Evolutionary conservation across 1,139 yeast species (phyloP), one percentile per base, ranked within the genome.

Genomic region (Magnusiomyces clavatus): DNA sequence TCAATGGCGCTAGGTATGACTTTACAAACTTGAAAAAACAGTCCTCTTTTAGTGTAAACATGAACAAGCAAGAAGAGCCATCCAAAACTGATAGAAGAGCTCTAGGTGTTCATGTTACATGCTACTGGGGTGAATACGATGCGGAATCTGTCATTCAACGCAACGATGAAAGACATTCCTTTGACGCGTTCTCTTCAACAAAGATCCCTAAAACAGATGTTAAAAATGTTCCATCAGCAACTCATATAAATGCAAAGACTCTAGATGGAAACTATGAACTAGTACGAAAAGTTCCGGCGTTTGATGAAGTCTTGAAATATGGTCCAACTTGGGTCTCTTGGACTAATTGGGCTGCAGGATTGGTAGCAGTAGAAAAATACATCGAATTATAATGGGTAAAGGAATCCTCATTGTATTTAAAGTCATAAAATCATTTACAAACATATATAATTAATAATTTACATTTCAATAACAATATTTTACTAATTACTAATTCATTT

Each of bases 81-180:
- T n/a, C 10, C 12, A 37, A 11, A 10, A 48, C 48, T 17, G 54
- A 55, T 29, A 58, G 59, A 47, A 57, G 61, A 36, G 48, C 58
- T 10, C 58, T 87, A 53, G 83, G 83, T 1, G 72, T 86, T 1
- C 67, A 70, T 10, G 74, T 86, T 3, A 72, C 77, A 31, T 87
- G 96, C 63, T 78, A 70, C 60, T 86, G 94, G 94, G 83, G 85
- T 11, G 94, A 86, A 58, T 77, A 78, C 61, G 81, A 77, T 43
- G 70, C 71, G 3, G 70, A 69, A 40, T 60, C 74, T 1, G 66
- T 73, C 4, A 63, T 67, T 14, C 73, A 66, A 50, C 74, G 72
- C 1, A 61, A 57, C 16, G 16, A 39, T 19, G 29, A 31, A 24
- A 12, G n/a, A 13, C 5, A 39, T 16, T 8, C 31, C 31, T 24